Evolutionary conservation across 805 yeast species (phyloP).

Genomic region (Brettanomyces sp.): DNA sequence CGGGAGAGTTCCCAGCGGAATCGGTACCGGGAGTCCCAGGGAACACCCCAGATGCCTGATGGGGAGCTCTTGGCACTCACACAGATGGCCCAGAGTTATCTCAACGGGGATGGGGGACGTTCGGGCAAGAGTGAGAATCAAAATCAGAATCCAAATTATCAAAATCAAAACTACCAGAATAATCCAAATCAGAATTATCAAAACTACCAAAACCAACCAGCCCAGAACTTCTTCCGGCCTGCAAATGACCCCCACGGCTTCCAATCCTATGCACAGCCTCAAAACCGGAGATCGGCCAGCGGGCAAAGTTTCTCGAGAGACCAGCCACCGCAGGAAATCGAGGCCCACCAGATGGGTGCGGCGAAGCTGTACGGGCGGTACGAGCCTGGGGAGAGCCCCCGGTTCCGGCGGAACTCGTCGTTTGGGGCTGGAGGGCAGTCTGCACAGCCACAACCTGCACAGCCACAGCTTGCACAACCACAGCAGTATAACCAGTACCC

Average conservation of each 20-base stretch:
- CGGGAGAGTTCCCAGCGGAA: too few relatives aligned
- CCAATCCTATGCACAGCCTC: conserved; percentile 17
- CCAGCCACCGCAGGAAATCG: conserved; percentile 10
- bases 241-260: background rate
- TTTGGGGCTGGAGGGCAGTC: background rate
- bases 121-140: background rate
- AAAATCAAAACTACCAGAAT: conserved; percentile 3
- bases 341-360: background rate
- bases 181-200: conserved; percentile 6
- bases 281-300: conserved; percentile 26
- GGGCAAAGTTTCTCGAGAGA: conserved; percentile 15
- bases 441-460: background rate
- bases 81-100: conserved; percentile 23
- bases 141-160: background rate
- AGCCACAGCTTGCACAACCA: conserved; percentile 12
- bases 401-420: background rate
- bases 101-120: conserved; percentile 14
- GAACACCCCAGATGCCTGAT: conserved; percentile 8
- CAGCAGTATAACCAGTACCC: conserved; percentile 3
- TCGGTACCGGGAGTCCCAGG: background rate
- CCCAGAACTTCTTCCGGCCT: background rate
- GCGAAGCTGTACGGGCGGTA: background rate
- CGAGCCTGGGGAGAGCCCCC: background rate
- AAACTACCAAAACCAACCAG: conserved; percentile 6
- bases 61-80: conserved; percentile 24